phyloP scores from a whole-genome alignment of 2,329 filamentous ascomycete species.

The Cercospora sp. region DNA sequence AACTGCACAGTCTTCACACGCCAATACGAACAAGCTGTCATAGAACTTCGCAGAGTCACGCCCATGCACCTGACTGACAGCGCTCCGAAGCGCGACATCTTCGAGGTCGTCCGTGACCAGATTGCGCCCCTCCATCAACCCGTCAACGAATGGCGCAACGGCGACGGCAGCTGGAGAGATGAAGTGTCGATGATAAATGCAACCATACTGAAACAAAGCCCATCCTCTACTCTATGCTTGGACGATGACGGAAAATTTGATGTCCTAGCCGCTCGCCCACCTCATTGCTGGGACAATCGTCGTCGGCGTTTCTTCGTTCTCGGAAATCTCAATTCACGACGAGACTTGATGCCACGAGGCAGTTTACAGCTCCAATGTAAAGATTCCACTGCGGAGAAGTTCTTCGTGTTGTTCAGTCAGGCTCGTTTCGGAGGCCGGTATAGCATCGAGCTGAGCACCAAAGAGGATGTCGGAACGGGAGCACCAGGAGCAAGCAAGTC shows the following conservation, averaged over 20 bases:
- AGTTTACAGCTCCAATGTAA: neutral
- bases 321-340: neutral
- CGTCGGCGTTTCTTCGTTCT: constrained; percentile 4
- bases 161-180: constrained; percentile 1
- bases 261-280: neutral
- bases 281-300: constrained; percentile 6
- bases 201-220: constrained; percentile 8
- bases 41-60: constrained; percentile 1
- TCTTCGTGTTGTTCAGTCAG: constrained; percentile 2
- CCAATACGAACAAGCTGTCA: neutral
- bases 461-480: neutral
- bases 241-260: neutral
- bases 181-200: neutral
- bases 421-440: constrained; percentile 5
- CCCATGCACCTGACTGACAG: neutral
- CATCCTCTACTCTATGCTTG: neutral
- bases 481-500: neutral
- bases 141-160: constrained; percentile 1
- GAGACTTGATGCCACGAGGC: constrained; percentile 2
- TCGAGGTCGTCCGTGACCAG: constrained; percentile 4
- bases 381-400: neutral
- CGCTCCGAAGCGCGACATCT: neutral
- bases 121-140: neutral
- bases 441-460: neutral
- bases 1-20: neutral